These are phyloP conservation scores for Fusarium sp. DNA, from an alignment of 2,329 filamentous ascomycete species.

Conservation along the genomic window DNA sequence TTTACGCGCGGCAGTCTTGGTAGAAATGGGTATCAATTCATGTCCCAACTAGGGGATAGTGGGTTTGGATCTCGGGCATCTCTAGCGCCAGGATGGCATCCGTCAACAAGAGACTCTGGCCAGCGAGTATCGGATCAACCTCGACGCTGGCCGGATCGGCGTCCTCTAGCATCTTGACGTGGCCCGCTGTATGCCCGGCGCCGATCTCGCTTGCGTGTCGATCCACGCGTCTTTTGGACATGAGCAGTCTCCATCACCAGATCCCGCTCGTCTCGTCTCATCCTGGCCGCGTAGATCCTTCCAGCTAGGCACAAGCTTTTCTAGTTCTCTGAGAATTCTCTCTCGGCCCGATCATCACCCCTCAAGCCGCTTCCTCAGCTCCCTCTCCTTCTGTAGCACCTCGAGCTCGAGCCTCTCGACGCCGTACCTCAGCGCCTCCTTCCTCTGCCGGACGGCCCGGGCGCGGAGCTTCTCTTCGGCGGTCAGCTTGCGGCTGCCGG, in stretches of 20 bases:
- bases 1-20: slow-evolving; percentile 24
- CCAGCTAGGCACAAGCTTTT: not conserved
- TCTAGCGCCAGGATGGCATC: not conserved
- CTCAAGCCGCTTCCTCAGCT: slow-evolving; percentile 64
- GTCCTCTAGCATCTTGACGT: slow-evolving; percentile 7
- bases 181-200: slow-evolving; percentile 16
- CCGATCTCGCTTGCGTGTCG: slow-evolving; percentile 29
- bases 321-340: not conserved
- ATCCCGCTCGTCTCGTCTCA: not conserved
- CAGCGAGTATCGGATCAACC: not conserved
- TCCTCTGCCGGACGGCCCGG: slow-evolving; percentile 78
- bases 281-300: not conserved
- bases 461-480: slow-evolving; percentile 62
- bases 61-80: not conserved
- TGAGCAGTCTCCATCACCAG: not conserved
- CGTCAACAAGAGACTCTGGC: not conserved
- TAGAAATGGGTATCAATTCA: slow-evolving; percentile 28
- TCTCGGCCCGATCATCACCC: slow-evolving; percentile 30
- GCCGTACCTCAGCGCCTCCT: slow-evolving; percentile 86
- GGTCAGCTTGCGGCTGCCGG: slow-evolving; percentile 57
- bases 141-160: slow-evolving; percentile 22
- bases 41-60: slow-evolving; percentile 15
- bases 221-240: slow-evolving; percentile 16
- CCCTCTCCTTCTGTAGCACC: slow-evolving; percentile 78
- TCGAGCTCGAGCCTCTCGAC: slow-evolving; percentile 88